A percentile compares a stretch with the other conserved stretches of the same genome.
phyloP scores from a whole-genome alignment of 768 basidiomycete genomes.

The Mycena olivaceomarginata region DNA sequence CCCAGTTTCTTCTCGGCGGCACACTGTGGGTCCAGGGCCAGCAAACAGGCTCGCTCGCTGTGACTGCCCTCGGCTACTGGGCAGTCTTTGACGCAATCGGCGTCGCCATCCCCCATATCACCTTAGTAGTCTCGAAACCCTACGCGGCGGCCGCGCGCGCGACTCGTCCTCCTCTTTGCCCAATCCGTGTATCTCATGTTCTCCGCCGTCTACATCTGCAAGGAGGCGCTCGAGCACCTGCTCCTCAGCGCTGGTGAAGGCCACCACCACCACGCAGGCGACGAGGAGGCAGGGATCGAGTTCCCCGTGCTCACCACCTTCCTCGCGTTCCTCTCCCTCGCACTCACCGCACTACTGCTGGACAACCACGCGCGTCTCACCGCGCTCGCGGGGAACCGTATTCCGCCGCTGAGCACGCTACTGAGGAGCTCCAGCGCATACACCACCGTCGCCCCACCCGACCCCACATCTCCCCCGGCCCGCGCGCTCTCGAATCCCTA shows the following conservation, averaged over 20 bases:
- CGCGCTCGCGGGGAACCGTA: constrained; percentile 77
- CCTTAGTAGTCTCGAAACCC: constrained; percentile 30
- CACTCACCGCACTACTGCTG: constrained; percentile 74
- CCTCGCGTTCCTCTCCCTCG: constrained; percentile 73
- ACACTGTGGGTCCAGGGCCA: constrained; percentile 94
- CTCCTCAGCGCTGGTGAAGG: constrained; percentile 74
- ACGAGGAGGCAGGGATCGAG: constrained; percentile 71
- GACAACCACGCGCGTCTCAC: constrained; percentile 81
- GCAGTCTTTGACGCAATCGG: constrained; percentile 96
- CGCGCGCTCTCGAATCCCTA: constrained; percentile 84
- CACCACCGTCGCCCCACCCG: constrained; percentile 55
- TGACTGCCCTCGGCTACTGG: constrained; percentile 97
- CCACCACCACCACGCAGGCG: constrained; percentile 57
- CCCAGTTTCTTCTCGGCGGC: constrained; percentile 83
- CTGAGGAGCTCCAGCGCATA: constrained; percentile 62
- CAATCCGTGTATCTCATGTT: constrained; percentile 97
- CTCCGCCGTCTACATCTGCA: constrained; percentile 95
- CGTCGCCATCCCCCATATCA: constrained; percentile 65
- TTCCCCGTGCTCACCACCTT: constrained; percentile 78
- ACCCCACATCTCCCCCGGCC: constrained; percentile 59
- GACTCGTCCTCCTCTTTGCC: constrained; percentile 87
- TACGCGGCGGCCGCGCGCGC: constrained; percentile 78
- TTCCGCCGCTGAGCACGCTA: constrained; percentile 72
- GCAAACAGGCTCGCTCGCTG: constrained; percentile 88
- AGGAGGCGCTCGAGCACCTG: constrained; percentile 96